phyloP scores from a whole-genome alignment of 805 yeast genomes.

The Maudiozyma barnettii region DNA sequence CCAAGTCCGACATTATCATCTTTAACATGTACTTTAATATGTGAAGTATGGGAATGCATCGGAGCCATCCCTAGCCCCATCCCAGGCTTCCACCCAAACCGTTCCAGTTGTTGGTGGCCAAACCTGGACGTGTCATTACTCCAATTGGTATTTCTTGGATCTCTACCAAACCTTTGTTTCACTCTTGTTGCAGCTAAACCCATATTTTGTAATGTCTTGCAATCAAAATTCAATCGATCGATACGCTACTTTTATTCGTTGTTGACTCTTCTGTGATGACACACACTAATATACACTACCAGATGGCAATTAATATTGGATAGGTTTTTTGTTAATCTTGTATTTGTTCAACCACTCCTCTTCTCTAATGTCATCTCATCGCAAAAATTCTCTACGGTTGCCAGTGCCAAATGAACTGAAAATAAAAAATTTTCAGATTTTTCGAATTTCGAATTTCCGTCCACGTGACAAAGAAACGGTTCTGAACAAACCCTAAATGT shows the following conservation, averaged over 20 bases:
- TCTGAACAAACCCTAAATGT: no score
- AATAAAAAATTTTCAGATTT: no score
- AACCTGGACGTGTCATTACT: constrained; percentile 74
- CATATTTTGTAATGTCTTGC: no score
- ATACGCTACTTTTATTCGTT: background rate
- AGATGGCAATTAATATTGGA: no score
- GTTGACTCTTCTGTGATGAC: background rate
- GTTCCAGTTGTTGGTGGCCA: constrained; percentile 77
- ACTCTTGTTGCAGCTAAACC: constrained; percentile 74
- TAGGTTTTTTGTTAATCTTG: no score
- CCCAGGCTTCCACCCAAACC: constrained; percentile 90
- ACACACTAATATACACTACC: no score
- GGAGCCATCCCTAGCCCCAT: constrained; percentile 61
- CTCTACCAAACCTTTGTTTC: constrained; percentile 80
- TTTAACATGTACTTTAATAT: constrained; percentile 73
- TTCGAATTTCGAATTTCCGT: no score
- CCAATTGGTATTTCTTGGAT: constrained; percentile 94
- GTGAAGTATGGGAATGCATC: constrained; percentile 51
- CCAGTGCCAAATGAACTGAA: no score
- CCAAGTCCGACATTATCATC: constrained; percentile 84
- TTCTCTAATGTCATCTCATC: background rate
- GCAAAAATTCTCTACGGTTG: no score
- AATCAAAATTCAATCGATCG: background rate
- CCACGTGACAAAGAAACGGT: no score
- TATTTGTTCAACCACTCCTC: background rate